phyloP scores from a whole-genome alignment of 306 rosid genomes.

The Parietaria judaica region DNA sequence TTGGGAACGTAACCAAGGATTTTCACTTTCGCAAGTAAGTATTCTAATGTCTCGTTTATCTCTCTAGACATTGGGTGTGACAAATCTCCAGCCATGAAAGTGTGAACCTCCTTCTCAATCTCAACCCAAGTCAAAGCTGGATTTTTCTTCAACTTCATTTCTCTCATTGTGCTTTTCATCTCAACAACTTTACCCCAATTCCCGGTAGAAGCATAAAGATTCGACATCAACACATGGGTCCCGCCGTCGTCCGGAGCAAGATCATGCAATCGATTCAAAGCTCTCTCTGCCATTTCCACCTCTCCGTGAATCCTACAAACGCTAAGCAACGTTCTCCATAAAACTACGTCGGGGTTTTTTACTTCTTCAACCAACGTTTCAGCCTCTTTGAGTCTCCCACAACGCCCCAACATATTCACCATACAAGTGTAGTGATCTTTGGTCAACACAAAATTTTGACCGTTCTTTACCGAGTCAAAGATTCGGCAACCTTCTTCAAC shows the following conservation, averaged over 20 bases:
- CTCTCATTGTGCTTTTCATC: constrained; percentile 53
- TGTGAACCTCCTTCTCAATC: constrained; percentile 48
- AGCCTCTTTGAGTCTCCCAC: constrained; percentile 59
- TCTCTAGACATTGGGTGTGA: constrained; percentile 45
- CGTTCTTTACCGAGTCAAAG: constrained; percentile 32
- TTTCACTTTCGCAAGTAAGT: constrained; percentile 34
- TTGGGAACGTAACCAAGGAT: constrained; percentile 50
- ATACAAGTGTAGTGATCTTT: constrained; percentile 52
- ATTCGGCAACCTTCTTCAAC: constrained; percentile 58
- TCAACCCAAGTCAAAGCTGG: constrained; percentile 66
- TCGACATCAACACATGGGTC: constrained; percentile 49
- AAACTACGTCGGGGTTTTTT: constrained; percentile 45
- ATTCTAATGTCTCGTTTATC: constrained; percentile 32
- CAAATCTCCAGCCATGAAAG: constrained; percentile 69
- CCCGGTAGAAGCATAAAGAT: constrained; percentile 58
- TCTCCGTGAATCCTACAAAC: constrained; percentile 52
- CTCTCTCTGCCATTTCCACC: constrained; percentile 58
- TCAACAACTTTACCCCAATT: constrained; percentile 60
- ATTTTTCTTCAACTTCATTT: constrained; percentile 44
- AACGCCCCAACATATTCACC: constrained; percentile 59
- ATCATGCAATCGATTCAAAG: constrained; percentile 30
- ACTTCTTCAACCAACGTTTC: constrained; percentile 43
- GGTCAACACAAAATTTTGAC: constrained; percentile 36
- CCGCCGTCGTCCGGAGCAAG: constrained; percentile 51
- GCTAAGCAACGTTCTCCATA: constrained; percentile 59